A percentile compares a stretch with the other conserved stretches of the same genome.
phyloP scores from a whole-genome alignment of 495 filamentous ascomycete genomes.

The Xylaria castorea region DNA sequence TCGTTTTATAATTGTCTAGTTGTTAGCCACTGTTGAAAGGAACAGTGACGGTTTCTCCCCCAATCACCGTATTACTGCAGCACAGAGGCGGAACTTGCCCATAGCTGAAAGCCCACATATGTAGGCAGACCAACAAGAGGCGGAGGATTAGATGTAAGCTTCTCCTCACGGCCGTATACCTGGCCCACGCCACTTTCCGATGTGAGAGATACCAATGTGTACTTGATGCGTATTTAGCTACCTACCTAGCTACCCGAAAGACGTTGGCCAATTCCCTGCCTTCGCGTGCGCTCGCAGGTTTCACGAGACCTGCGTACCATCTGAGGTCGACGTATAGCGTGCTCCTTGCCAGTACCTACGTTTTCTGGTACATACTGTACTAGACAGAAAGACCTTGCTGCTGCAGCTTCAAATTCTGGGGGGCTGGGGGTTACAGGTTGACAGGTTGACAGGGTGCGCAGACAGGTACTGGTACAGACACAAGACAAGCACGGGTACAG shows the following conservation, averaged over 20 bases:
- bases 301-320: slow-evolving; percentile 7
- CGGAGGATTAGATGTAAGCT: slow-evolving; percentile 22
- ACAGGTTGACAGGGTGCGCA: not conserved
- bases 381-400: slow-evolving; percentile 13
- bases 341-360: not conserved
- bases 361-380: slow-evolving; percentile 5
- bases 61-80: not conserved
- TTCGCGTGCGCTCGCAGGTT: not conserved
- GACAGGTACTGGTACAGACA: no score
- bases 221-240: slow-evolving; percentile 13
- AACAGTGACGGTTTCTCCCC: not conserved
- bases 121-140: slow-evolving; percentile 15
- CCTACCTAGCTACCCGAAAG: not conserved
- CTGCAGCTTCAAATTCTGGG: not conserved
- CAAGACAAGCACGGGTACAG: not conserved
- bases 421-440: slow-evolving; percentile 1
- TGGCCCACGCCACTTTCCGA: not conserved
- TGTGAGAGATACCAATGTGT: slow-evolving; percentile 7
- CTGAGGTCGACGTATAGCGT: not conserved
- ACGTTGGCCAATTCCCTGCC: not conserved
- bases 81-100: not conserved
- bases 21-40: not conserved
- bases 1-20: not conserved
- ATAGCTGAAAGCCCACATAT: slow-evolving; percentile 22
- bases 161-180: slow-evolving; percentile 6